These are phyloP conservation scores for Penicillium turbatum DNA, from an alignment of 495 filamentous ascomycete genomes.

Conservation along the genomic window DNA sequence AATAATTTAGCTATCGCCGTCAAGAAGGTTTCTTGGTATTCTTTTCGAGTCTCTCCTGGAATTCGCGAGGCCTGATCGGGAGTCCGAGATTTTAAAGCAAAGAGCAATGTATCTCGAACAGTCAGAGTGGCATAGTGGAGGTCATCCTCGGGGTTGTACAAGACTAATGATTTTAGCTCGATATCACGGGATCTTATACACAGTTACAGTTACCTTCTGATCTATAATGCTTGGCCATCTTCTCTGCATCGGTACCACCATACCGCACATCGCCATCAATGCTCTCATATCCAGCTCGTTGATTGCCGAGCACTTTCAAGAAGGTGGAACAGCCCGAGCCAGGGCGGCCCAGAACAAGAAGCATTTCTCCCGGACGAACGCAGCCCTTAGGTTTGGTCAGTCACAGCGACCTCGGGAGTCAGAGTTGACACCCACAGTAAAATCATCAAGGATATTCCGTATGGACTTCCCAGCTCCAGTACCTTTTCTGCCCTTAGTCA, in stretches of 20 bases:
- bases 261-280: constrained; percentile 61
- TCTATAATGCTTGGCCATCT: constrained; percentile 62
- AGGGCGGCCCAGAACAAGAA: constrained; percentile 67
- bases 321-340: constrained; percentile 71
- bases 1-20: constrained; percentile 71
- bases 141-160: constrained; percentile 70
- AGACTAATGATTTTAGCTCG: constrained; percentile 28
- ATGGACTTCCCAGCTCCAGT: constrained; percentile 46
- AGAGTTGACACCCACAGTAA: constrained; percentile 43
- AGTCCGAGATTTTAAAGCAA: constrained; percentile 65
- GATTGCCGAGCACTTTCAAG: constrained; percentile 64
- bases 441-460: constrained; percentile 60
- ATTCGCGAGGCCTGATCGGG: constrained; percentile 59
- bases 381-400: constrained; percentile 34
- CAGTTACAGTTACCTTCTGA: constrained; percentile 45
- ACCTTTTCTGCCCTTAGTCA: constrained; percentile 40
- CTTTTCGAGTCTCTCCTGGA: constrained; percentile 53
- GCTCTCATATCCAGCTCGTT: constrained; percentile 58
- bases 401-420: constrained; percentile 37
- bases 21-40: constrained; percentile 64
- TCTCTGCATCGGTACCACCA: constrained; percentile 55
- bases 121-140: constrained; percentile 70
- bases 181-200: background rate
- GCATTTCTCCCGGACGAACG: constrained; percentile 44
- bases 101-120: constrained; percentile 64